Evolutionary conservation across 176 grass and related monocot species (phyloP), one percentile per base, ranked within the genome.

Genomic region (Cymbopogon citratus): DNA sequence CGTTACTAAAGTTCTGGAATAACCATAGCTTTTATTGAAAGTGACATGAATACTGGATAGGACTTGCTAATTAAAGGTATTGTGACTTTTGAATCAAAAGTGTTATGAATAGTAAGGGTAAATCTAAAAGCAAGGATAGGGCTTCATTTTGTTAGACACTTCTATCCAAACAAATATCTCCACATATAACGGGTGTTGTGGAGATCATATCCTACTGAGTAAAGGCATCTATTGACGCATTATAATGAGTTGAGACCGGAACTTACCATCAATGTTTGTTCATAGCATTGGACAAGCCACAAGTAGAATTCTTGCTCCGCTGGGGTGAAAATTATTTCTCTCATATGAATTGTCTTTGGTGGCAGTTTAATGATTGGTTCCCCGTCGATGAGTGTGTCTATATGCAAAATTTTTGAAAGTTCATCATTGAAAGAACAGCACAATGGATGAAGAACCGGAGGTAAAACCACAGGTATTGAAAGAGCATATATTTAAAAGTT

Each of bases 361-460:
- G 94, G 94, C 51, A 97, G 6, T 60, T 97, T 92, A 44, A 97
- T 91, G 68, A 97, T 97, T 41, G 91, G 91, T 75, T 97, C 73
- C 77, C 91, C 94, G 54, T 97, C 86, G 63, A 97, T 90, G 38
- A 75, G 1, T 36, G 91, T 90, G 52, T 86, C 94, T 90, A 73
- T 63, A 81, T 54, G 33, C 21, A 57, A 87, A 68, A 25, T 5
- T 16, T 45, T 43, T 12, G 2, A 49, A 59, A 60, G 16, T 38
- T 76, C 21, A 67, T 35, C 21, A 73, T n/a, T 57, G 24, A 64
- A 19, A 26, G 52, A 63, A 64, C 46, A 63, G 51, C 40, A 38
- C 19, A 80, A 31, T 10, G 40, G 62, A 34, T 14, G 11, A 63
- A 46, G 25, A 86, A 71, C 39, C 9, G 54, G 52, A 66, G 34